A percentile compares a stretch with the other conserved stretches of the same genome.
Evolutionary conservation across 345 rosid species (phyloP).

Genomic region (Cardiospermum halicacabum): DNA sequence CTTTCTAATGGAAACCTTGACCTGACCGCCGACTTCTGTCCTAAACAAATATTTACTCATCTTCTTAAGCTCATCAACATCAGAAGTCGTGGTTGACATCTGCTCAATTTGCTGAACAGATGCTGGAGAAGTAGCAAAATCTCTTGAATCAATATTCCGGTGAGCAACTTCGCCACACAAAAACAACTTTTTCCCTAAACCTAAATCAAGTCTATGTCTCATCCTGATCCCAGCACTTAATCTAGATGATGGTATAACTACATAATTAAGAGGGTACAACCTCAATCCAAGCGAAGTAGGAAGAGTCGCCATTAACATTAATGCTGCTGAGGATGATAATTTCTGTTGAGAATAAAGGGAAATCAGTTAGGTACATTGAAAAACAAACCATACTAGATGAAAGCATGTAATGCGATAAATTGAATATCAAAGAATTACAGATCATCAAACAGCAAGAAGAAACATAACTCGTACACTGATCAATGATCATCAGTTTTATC

Average conservation of each 20-base stretch:
- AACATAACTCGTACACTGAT: too few species aligned
- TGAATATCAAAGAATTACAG: too few species aligned
- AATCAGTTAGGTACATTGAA: constrained; percentile 3
- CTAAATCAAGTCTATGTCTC: constrained; percentile 18
- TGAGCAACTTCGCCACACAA: constrained; percentile 19
- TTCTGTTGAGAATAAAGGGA: constrained; percentile 13
- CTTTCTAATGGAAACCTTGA: constrained; percentile 57
- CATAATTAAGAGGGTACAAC: constrained; percentile 29
- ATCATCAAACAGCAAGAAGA: too few species aligned
- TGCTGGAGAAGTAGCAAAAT: constrained; percentile 40
- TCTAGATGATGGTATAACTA: constrained; percentile 31
- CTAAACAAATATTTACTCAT: constrained; percentile 55
- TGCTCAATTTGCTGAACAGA: constrained; percentile 43
- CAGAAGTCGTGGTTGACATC: constrained; percentile 23
- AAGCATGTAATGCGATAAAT: too few species aligned
- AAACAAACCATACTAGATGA: too few species aligned
- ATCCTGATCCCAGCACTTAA: constrained; percentile 23
- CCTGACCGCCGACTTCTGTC: constrained; percentile 63
- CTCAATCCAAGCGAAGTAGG: constrained; percentile 30
- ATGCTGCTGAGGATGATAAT: constrained; percentile 1
- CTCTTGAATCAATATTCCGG: constrained; percentile 25
- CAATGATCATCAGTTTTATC: too few species aligned
- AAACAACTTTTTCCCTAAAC: constrained; percentile 22
- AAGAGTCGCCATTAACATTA: constrained; percentile 49
- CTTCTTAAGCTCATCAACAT: constrained; percentile 36